phyloP scores from a whole-genome alignment of 768 basidiomycete genomes.

The Leccinellum luteum region DNA sequence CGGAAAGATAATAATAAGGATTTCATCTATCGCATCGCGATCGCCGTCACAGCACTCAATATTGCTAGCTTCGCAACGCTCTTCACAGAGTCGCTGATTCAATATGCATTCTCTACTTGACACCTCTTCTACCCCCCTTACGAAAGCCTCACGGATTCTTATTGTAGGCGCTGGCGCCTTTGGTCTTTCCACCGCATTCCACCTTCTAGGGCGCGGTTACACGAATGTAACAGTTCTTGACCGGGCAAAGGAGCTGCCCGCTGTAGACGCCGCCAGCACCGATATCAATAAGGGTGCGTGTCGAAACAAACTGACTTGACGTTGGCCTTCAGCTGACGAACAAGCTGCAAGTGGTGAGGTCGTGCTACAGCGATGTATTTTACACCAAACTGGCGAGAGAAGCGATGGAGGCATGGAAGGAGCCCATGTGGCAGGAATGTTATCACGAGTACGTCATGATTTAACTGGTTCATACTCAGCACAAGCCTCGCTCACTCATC shows the following conservation, averaged over 20 bases:
- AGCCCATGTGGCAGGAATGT: constrained; percentile 62
- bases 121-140: background rate
- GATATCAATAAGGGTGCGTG: constrained; percentile 43
- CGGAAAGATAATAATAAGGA: background rate
- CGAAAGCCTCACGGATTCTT: constrained; percentile 32
- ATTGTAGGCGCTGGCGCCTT: constrained; percentile 85
- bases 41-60: background rate
- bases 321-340: background rate
- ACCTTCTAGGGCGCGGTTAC: constrained; percentile 71
- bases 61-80: background rate
- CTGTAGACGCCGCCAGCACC: constrained; percentile 75
- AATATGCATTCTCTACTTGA: constrained; percentile 7
- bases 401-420: constrained; percentile 75
- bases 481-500: background rate
- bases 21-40: background rate
- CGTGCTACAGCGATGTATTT: constrained; percentile 66
- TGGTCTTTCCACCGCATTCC: constrained; percentile 82
- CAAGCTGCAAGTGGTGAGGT: constrained; percentile 58
- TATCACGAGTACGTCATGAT: constrained; percentile 75
- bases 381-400: constrained; percentile 72
- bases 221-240: constrained; percentile 74
- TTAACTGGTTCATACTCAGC: background rate
- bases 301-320: background rate
- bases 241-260: constrained; percentile 64
- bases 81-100: background rate